Conservation (phyloP, 2,329 filamentous ascomycete species). For the Penicillium occitanis region DNA sequence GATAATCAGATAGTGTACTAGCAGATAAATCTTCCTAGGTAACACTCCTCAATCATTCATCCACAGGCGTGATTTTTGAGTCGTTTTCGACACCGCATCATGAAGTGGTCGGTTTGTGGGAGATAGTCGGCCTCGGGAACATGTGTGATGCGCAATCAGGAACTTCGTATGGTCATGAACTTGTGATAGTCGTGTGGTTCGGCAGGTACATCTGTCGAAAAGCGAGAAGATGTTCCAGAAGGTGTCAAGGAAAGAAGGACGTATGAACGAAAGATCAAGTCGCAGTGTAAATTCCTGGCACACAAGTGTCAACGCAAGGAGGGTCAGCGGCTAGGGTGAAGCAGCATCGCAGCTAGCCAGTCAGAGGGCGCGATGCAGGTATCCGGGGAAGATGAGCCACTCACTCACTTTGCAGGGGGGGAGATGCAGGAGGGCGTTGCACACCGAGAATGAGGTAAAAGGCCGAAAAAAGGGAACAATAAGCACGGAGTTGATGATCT, state of each 20-base stretch:
- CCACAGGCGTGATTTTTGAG: constrained; percentile 43
- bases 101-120: constrained; percentile 26
- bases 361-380: constrained; percentile 19
- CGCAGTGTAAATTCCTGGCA: constrained; percentile 2
- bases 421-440: constrained; percentile 14
- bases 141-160: neutral
- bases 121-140: neutral
- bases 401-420: neutral
- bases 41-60: constrained; percentile 31
- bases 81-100: constrained; percentile 49
- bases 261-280: neutral
- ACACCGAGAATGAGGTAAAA: constrained; percentile 6
- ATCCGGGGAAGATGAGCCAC: constrained; percentile 20
- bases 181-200: neutral
- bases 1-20: constrained; percentile 24
- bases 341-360: constrained; percentile 9
- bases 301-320: constrained; percentile 19
- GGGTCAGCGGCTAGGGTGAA: constrained; percentile 16
- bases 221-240: constrained; percentile 16
- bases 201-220: neutral
- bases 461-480: neutral
- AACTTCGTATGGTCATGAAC: neutral
- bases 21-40: constrained; percentile 24
- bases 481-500: neutral
- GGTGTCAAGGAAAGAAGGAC: neutral